A percentile compares a stretch with the other conserved stretches of the same genome.
These are phyloP conservation scores for Gypsophila paniculata DNA, from an alignment of 179 eudicot species.

Conservation along the genomic window DNA sequence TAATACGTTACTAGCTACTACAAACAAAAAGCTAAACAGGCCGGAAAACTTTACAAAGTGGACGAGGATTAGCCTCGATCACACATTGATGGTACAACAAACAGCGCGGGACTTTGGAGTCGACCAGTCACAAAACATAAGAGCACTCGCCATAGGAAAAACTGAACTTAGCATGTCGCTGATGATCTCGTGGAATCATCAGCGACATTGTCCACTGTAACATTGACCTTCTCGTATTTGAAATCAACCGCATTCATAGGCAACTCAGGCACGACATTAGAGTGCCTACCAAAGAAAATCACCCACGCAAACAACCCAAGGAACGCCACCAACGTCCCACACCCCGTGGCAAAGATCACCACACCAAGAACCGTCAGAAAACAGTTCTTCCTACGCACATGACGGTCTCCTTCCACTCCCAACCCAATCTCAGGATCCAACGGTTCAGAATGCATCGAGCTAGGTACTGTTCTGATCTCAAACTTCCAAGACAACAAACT, in stretches of 20 bases:
- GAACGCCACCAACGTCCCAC: slow-evolving; percentile 56
- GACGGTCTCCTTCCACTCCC: slow-evolving; percentile 15
- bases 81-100: slow-evolving; percentile 23
- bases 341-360: slow-evolving; percentile 50
- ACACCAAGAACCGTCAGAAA: slow-evolving; percentile 46
- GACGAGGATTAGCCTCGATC: slow-evolving; percentile 25
- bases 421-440: slow-evolving; percentile 34
- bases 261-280: slow-evolving; percentile 30
- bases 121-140: too few species aligned
- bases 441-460: slow-evolving; percentile 57
- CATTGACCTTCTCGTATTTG: slow-evolving; percentile 59
- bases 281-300: slow-evolving; percentile 31
- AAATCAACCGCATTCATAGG: slow-evolving; percentile 36
- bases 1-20: slow-evolving; percentile 25
- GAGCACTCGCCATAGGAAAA: neutral
- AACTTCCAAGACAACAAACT: slow-evolving; percentile 49
- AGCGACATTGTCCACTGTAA: slow-evolving; percentile 35
- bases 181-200: slow-evolving; percentile 21
- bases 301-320: slow-evolving; percentile 47
- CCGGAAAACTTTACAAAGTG: slow-evolving; percentile 22
- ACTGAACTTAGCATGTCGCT: slow-evolving; percentile 14
- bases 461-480: slow-evolving; percentile 39
- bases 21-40: slow-evolving; percentile 24
- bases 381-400: slow-evolving; percentile 28
- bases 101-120: too few species aligned